phyloP scores from a whole-genome alignment of 1,284 basidiomycete genomes.

The Sanghuangporus baumii region DNA sequence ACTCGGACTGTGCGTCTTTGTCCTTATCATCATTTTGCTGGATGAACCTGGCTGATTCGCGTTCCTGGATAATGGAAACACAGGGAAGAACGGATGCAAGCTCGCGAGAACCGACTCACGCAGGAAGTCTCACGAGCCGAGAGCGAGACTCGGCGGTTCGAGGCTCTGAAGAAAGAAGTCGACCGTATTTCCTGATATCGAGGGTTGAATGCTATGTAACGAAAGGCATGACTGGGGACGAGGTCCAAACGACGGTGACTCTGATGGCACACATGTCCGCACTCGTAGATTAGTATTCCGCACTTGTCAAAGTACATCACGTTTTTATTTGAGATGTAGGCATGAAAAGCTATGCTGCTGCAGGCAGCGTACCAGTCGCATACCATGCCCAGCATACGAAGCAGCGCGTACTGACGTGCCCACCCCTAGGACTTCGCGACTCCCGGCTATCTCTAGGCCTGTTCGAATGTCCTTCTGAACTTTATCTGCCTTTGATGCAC shows the following conservation, averaged over 20 bases:
- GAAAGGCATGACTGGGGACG: background rate
- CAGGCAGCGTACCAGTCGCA: too few species aligned
- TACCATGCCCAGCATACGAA: too few species aligned
- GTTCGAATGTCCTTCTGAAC: too few species aligned
- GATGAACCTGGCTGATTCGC: background rate
- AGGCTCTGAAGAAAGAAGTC: conserved; percentile 37
- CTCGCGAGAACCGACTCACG: conserved; percentile 54
- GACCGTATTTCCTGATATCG: conserved; percentile 4
- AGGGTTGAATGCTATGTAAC: background rate
- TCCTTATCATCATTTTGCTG: background rate
- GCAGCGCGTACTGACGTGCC: too few species aligned
- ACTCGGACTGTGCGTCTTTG: conserved; percentile 48
- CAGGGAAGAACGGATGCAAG: conserved; percentile 57
- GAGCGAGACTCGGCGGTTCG: conserved; percentile 46
- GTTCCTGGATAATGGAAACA: background rate
- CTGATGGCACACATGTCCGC: background rate
- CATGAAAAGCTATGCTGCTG: too few species aligned
- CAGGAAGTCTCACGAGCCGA: conserved; percentile 61
- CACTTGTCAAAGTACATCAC: too few species aligned
- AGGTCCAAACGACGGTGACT: background rate
- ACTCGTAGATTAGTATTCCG: background rate
- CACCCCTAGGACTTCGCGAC: too few species aligned
- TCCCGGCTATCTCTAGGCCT: too few species aligned
- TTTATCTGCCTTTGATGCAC: too few species aligned
- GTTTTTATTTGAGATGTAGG: too few species aligned